Evolutionary conservation across 768 basidiomycete genomes (phyloP).

Genomic region (Gelatoporia subvermispora): DNA sequence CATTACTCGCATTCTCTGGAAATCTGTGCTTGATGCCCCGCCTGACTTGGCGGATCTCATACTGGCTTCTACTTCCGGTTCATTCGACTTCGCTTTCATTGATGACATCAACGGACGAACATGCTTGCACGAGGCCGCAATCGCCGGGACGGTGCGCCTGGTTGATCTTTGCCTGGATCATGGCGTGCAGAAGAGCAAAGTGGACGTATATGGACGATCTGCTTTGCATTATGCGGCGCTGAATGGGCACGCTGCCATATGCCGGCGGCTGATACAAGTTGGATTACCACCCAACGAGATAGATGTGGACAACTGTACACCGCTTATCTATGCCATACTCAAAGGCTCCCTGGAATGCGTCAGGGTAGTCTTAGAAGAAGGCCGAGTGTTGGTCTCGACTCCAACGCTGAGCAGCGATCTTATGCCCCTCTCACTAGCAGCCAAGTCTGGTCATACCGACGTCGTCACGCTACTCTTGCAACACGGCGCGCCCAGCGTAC

Average conservation of each 20-base stretch:
- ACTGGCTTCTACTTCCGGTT: slow-evolving; percentile 54
- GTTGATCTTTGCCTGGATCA: slow-evolving; percentile 77
- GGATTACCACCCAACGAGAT: slow-evolving; percentile 59
- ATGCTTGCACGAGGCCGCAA: slow-evolving; percentile 90
- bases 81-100: slow-evolving; percentile 87
- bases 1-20: slow-evolving; percentile 93
- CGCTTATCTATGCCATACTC: slow-evolving; percentile 91
- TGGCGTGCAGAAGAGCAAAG: slow-evolving; percentile 62
- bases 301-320: slow-evolving; percentile 92
- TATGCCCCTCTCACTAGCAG: slow-evolving; percentile 85
- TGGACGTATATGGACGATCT: slow-evolving; percentile 89
- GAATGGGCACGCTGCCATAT: slow-evolving; percentile 79
- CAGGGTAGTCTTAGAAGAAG: slow-evolving; percentile 69
- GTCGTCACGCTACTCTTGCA: slow-evolving; percentile 75
- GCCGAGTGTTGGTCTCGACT: slow-evolving; percentile 60
- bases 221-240: slow-evolving; percentile 95
- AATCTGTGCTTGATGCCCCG: slow-evolving; percentile 79
- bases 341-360: slow-evolving; percentile 83
- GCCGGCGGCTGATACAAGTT: slow-evolving; percentile 69
- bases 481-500: slow-evolving; percentile 69
- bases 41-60: slow-evolving; percentile 70
- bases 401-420: slow-evolving; percentile 59
- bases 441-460: slow-evolving; percentile 82
- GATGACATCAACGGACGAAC: slow-evolving; percentile 97
- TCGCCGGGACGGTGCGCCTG: slow-evolving; percentile 73